phyloP scores from a whole-genome alignment of 2,329 filamentous ascomycete genomes.

The Sordariomycetes sp. region DNA sequence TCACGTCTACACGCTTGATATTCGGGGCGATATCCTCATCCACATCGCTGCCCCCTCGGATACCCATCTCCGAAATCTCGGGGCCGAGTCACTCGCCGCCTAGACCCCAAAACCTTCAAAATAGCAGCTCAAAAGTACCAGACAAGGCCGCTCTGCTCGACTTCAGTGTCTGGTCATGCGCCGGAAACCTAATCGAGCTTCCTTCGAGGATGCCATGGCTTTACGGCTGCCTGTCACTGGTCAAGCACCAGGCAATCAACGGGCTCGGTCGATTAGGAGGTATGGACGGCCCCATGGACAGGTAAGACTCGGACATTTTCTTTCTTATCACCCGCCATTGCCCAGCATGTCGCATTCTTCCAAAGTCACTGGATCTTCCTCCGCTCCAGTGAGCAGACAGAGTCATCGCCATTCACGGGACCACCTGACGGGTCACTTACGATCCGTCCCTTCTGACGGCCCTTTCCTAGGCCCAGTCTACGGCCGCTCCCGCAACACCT shows the following conservation, averaged over 20 bases:
- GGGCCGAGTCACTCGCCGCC: no score
- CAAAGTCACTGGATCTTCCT: constrained; percentile 34
- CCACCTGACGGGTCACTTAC: not conserved
- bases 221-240: constrained; percentile 61
- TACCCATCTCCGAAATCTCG: constrained; percentile 2
- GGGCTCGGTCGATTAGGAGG: constrained; percentile 69
- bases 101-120: no score
- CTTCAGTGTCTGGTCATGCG: constrained; percentile 70
- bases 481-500: not conserved
- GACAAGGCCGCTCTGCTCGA: constrained; percentile 41
- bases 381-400: constrained; percentile 26
- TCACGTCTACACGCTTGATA: constrained; percentile 57
- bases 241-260: constrained; percentile 63
- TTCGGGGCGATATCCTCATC: constrained; percentile 56
- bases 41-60: constrained; percentile 53
- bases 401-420: constrained; percentile 1
- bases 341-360: constrained; percentile 31
- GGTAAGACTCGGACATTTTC: constrained; percentile 52
- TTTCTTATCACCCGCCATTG: constrained; percentile 15
- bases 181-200: constrained; percentile 65
- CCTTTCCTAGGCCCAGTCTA: constrained; percentile 2
- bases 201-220: constrained; percentile 86
- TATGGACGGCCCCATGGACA: constrained; percentile 74
- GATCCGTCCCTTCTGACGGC: constrained; percentile 1
- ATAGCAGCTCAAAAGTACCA: not conserved